Evolutionary conservation across 371 early-diverging fungal species (phyloP), one percentile per base, ranked within the genome.

Genomic region (Lichtheimia ramosa): DNA sequence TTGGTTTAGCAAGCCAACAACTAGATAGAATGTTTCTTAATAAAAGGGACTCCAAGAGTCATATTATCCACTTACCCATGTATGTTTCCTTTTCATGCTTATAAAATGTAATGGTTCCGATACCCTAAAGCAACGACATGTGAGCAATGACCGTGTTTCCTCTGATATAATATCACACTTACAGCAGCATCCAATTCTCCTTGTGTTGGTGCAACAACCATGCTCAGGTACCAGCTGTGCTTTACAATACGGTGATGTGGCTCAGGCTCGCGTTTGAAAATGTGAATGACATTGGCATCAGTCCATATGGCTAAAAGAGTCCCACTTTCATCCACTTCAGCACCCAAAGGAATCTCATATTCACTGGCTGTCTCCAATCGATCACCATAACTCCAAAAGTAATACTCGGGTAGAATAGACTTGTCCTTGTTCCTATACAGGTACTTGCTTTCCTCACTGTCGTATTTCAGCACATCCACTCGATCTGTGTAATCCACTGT

Each of bases 281-380:
- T 62, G 21, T 71, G 75, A 3, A 69, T 12, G 4, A 62, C 51
- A 34, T 53, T 60, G 25, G 70, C 25, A 28, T 77, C 74, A 12
- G 78, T 73, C 80, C 80, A 79, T 5, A 74, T 21, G 0, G 74
- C 76, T 51, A 76, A 43, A 1, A 63, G 23, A 0, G 63, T 61
- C 0, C 74, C 75, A 8, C 63, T 53, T 0, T 70, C 52, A 51
- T 74, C 66, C 18, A 76, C 27, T 16, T 63, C 43, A 25, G 71
- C 43, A 1, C 80, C 80, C 5, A 39, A 41, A 18, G 74, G 74
- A 10, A 64, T 64, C 2, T 56, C 64, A 49, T 73, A 65, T 34
- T 69, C 67, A 3, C 55, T 39, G 20, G 62, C 56, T 2, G 39
- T 54, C n/a, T 42, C 51, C 12, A 43, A 12, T 49, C 23, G 5